phyloP scores from a whole-genome alignment of 805 yeast genomes.

The Cyberlindnera subsufficiens region DNA sequence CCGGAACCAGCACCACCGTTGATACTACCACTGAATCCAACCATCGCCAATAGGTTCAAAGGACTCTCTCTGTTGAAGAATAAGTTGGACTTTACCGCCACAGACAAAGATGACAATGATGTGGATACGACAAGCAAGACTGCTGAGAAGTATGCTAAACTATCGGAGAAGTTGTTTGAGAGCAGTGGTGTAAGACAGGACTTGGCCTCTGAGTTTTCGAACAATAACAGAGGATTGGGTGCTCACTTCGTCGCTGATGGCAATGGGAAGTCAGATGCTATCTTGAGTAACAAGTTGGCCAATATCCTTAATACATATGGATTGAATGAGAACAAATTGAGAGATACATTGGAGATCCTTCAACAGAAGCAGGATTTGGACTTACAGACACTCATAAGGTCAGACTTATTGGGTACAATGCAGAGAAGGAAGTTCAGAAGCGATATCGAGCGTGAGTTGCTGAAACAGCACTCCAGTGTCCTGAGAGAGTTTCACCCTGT shows the following conservation, averaged over 20 bases:
- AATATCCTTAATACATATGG: constrained; percentile 29
- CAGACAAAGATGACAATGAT: constrained; percentile 10
- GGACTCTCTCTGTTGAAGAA: constrained; percentile 30
- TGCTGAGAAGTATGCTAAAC: constrained; percentile 44
- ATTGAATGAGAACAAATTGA: constrained; percentile 25
- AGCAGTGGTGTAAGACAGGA: constrained; percentile 3
- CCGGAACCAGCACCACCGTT: constrained; percentile 37
- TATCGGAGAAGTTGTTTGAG: constrained; percentile 35
- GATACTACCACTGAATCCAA: constrained; percentile 30
- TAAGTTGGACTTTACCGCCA: not conserved
- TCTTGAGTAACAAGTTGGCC: constrained; percentile 29
- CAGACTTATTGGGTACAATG: constrained; percentile 48
- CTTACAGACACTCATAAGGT: constrained; percentile 16
- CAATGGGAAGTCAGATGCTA: constrained; percentile 18
- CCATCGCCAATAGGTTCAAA: constrained; percentile 30
- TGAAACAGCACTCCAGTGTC: constrained; percentile 48
- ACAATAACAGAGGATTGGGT: no score
- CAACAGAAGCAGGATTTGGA: constrained; percentile 28
- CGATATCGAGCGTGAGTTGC: constrained; percentile 53
- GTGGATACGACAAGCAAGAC: constrained; percentile 8
- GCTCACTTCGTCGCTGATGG: not conserved
- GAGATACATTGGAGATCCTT: constrained; percentile 28
- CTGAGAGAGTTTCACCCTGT: constrained; percentile 39
- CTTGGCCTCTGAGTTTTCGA: no score
- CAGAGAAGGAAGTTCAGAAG: constrained; percentile 56